Evolutionary conservation across 2,329 filamentous ascomycete species (phyloP).

Genomic region (Arachnopeziza araneosa): DNA sequence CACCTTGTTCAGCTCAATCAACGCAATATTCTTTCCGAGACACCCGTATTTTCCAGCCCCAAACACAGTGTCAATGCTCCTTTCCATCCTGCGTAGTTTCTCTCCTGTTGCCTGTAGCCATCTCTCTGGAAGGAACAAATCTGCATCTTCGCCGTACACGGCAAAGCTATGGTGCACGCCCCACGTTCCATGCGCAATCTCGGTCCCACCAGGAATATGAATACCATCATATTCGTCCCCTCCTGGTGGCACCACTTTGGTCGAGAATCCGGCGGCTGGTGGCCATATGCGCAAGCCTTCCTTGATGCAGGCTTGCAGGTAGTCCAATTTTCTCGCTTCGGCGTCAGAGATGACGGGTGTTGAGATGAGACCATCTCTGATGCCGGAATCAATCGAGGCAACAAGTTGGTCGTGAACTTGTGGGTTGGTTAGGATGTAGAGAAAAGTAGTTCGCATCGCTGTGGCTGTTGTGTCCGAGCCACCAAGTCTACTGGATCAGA

Average conservation of each 20-base stretch:
- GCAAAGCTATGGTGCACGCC: slow-evolving; percentile 31
- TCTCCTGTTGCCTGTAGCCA: slow-evolving; percentile 34
- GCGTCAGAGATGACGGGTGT: no score
- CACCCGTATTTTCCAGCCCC: slow-evolving; percentile 30
- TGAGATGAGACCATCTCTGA: no score
- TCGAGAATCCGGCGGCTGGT: slow-evolving; percentile 32
- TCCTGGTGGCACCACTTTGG: slow-evolving; percentile 6
- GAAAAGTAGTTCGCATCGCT: no score
- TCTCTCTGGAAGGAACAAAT: slow-evolving; percentile 40
- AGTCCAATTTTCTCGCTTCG: slow-evolving; percentile 29
- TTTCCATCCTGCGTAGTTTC: slow-evolving; percentile 26
- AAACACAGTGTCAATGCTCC: slow-evolving; percentile 34
- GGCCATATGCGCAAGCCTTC: slow-evolving; percentile 43
- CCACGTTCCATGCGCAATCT: slow-evolving; percentile 22
- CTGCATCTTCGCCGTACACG: slow-evolving; percentile 36
- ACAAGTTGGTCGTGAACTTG: no score
- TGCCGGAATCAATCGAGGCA: no score
- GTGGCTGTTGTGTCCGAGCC: no score
- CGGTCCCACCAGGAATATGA: slow-evolving; percentile 8
- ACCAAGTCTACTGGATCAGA: no score
- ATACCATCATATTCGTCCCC: slow-evolving; percentile 8
- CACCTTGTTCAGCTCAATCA: slow-evolving; percentile 30
- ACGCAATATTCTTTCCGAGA: slow-evolving; percentile 29
- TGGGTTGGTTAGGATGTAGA: no score
- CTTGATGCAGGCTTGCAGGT: slow-evolving; percentile 44